Percentiles rank a stretch among this genome's conserved stretches.
These are phyloP conservation scores for Coemansia sp. DNA, from an alignment of 192 early-diverging fungal genomes.

Conservation along the genomic window DNA sequence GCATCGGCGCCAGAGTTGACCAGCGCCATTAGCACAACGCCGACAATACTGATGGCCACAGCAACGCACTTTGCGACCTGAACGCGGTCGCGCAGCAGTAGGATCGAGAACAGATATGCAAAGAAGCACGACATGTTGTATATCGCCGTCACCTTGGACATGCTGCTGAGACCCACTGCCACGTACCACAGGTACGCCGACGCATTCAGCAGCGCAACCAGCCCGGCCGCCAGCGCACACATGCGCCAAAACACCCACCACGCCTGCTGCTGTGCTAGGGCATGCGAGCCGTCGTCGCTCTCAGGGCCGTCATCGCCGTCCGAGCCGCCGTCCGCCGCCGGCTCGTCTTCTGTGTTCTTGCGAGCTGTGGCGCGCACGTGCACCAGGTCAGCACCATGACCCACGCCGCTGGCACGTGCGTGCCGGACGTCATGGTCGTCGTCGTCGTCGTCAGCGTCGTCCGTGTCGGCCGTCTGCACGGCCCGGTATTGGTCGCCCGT, in stretches of 20 bases:
- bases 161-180: slow-evolving; percentile 62
- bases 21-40: slow-evolving; percentile 64
- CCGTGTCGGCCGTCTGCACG: slow-evolving; percentile 7
- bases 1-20: slow-evolving; percentile 14
- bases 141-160: slow-evolving; percentile 74
- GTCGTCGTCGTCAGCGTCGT: background rate
- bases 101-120: slow-evolving; percentile 72
- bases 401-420: background rate
- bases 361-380: slow-evolving; percentile 1
- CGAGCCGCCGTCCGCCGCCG: background rate
- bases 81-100: slow-evolving; percentile 63
- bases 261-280: slow-evolving; percentile 13
- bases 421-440: background rate
- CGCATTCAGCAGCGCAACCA: slow-evolving; percentile 58
- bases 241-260: slow-evolving; percentile 22
- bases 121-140: slow-evolving; percentile 82
- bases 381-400: background rate
- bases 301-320: background rate
- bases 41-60: slow-evolving; percentile 59
- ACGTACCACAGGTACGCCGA: slow-evolving; percentile 77
- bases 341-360: background rate
- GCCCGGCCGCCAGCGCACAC: slow-evolving; percentile 15
- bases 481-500: slow-evolving; percentile 13
- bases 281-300: slow-evolving; percentile 10
- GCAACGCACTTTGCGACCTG: slow-evolving; percentile 55